Evolutionary conservation across 192 early-diverging fungal genomes (phyloP), one percentile per base, ranked within the genome.

Genomic region (Coemansia sp.): DNA sequence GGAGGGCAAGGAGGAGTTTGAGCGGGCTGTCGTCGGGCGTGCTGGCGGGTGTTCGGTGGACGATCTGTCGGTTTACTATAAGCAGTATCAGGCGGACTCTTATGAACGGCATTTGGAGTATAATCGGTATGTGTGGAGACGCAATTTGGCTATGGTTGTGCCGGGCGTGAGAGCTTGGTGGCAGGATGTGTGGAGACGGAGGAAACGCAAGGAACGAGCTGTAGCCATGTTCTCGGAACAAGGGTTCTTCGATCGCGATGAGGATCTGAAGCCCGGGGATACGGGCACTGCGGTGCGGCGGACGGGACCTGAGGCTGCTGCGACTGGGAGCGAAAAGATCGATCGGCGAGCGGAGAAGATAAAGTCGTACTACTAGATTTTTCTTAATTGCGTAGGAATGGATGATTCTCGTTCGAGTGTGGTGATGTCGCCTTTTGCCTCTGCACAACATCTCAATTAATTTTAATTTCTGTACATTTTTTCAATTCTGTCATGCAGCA

Each of bases 311-410:
- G 26, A 11, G 23, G 35, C 5, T 23, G 20, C 14, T 6, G 35
- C 25, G 4, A 43, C 4, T 3, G n/a, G 41, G 26, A 34, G 2
- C 35, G 41, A 28, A 16, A 62, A 48, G 31, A 61, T 69, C 6
- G 68, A 71, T 58, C 69, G 78, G 26, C 61, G 78, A 14, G 78
- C 69, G 12, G 78, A 80, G 35, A 80, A 80, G 63, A 80, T 80
- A 23, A 69, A 70, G 10, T 80, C 78, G 3, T 80, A 80, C 62
- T 80, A 80, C 43, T 80, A 64, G 18, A 20, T 0, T 20, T 0
- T 9, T 20, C 5, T 43, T n/a, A n/a, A 43, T 3, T 31, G 31
- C 2, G 31, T 31, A 31, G n/a, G n/a, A n/a, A n/a, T n/a, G n/a
- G n/a, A n/a, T n/a, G n/a, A n/a, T n/a, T n/a, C n/a, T n/a, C n/a